A percentile compares a stretch with the other conserved stretches of the same genome.
These are phyloP conservation scores for Hemisphaericaspora subhashii DNA, from an alignment of 1,139 yeast genomes.

Conservation along the genomic window DNA sequence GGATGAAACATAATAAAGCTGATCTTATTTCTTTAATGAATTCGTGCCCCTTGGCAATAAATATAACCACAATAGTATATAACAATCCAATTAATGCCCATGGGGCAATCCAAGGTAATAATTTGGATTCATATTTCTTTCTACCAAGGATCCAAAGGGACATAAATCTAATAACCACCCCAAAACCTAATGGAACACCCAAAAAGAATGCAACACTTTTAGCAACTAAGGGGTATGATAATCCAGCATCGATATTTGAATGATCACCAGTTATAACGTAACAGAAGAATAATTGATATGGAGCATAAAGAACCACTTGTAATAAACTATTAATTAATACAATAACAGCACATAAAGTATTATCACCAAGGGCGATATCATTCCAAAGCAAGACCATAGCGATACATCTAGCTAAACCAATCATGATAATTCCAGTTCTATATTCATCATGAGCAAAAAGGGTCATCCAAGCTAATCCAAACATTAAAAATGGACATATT, in stretches of 20 bases:
- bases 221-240: slow-evolving; percentile 45
- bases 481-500: slow-evolving; percentile 57
- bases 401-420: slow-evolving; percentile 61
- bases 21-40: slow-evolving; percentile 50
- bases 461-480: slow-evolving; percentile 56
- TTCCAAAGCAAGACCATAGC: slow-evolving; percentile 70
- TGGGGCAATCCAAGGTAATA: slow-evolving; percentile 46
- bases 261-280: slow-evolving; percentile 32
- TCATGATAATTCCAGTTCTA: slow-evolving; percentile 56
- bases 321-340: slow-evolving; percentile 54
- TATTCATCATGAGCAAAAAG: slow-evolving; percentile 50
- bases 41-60: slow-evolving; percentile 53
- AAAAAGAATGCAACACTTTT: slow-evolving; percentile 53
- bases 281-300: slow-evolving; percentile 50
- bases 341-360: slow-evolving; percentile 50
- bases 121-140: slow-evolving; percentile 26
- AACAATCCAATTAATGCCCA: slow-evolving; percentile 54
- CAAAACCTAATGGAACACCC: slow-evolving; percentile 54
- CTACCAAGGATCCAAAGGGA: background rate
- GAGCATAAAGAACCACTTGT: slow-evolving; percentile 57
- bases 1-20: slow-evolving; percentile 53
- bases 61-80: slow-evolving; percentile 53
- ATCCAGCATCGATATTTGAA: slow-evolving; percentile 14
- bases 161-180: slow-evolving; percentile 40
- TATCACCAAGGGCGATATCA: slow-evolving; percentile 54